These are phyloP conservation scores for Epichloe scottii DNA, from an alignment of 2,329 filamentous ascomycete species.

Conservation along the genomic window DNA sequence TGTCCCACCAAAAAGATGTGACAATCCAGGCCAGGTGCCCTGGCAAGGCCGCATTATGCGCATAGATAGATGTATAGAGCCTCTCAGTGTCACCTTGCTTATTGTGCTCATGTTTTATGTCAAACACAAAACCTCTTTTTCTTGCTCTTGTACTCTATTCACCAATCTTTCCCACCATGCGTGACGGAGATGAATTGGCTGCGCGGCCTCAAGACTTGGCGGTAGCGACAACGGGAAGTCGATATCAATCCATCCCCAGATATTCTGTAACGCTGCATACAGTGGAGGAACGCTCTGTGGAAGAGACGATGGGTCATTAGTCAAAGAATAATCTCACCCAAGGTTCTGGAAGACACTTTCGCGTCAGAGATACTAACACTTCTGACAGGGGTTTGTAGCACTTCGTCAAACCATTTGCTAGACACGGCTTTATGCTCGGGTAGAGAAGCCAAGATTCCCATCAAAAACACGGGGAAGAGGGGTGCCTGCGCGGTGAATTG, in stretches of 20 bases:
- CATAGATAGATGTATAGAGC: background rate
- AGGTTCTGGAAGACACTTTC: background rate
- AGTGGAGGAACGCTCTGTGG: slow-evolving; percentile 28
- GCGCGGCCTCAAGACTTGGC: slow-evolving; percentile 8
- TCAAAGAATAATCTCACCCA: background rate
- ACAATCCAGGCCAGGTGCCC: too few species aligned
- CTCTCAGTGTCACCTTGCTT: too few species aligned
- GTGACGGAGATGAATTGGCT: slow-evolving; percentile 16
- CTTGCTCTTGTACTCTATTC: slow-evolving; percentile 16
- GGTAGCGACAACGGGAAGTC: slow-evolving; percentile 12
- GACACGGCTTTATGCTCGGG: slow-evolving; percentile 18
- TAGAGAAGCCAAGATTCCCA: slow-evolving; percentile 23
- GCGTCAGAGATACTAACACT: slow-evolving; percentile 21
- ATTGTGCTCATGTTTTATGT: slow-evolving; percentile 15
- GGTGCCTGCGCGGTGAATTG: slow-evolving; percentile 30
- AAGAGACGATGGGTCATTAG: background rate
- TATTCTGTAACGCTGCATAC: slow-evolving; percentile 19
- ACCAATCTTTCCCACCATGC: slow-evolving; percentile 31
- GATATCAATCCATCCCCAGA: slow-evolving; percentile 23
- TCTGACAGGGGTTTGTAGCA: slow-evolving; percentile 24
- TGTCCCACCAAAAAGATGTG: too few species aligned
- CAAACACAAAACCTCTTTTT: slow-evolving; percentile 25
- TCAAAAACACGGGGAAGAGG: slow-evolving; percentile 27
- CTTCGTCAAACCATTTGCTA: slow-evolving; percentile 23
- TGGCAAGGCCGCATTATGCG: background rate